Evolutionary conservation across 1,139 yeast species (phyloP), one percentile per base, ranked within the genome.

Genomic region (Zygotorulaspora mrakii): DNA sequence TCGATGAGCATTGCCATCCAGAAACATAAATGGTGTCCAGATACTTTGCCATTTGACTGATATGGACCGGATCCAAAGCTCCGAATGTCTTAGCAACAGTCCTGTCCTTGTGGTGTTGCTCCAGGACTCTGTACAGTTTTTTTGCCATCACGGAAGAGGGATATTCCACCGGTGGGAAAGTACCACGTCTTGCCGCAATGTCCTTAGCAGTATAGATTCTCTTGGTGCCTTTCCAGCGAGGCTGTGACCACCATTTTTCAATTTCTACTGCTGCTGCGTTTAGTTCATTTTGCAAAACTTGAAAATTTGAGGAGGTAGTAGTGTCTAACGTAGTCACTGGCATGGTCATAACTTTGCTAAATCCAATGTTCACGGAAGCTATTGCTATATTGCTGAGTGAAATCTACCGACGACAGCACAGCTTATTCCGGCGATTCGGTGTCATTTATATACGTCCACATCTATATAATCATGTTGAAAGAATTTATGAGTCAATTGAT

Each of bases 1-100:
- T 89, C 24, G 96, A 87, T 39, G 96, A 88, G 67, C 95, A 88
- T 71, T 91, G 97, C 98, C 98, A 89, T 44, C 98, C 98, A 35
- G 95, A 84, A 52, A 89, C 94, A 66, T 91, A 89, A 56, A 91
- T 77, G 17, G 95, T 77, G 67, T 89, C 98, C 61, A 89, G 74
- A 70, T 87, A 86, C 67, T 85, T 86, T 53, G 95, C 95, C 96
- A 89, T 88, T 68, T 89, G 97, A 45, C 96, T 74, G 55, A 88
- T 87, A 63, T 89, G 98, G 53, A 91, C 84, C 31, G 97, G 97
- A 66, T 89, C 98, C 57, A 89, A 74, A 21, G 96, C 96, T 62
- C 98, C 98, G 61, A 87, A 89, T 31, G 97, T 91, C 73, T 81
- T 82, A 16, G 95, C 84, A 35, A 77, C 86, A 37, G 95, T 78